Percentiles rank a stretch among this genome's conserved stretches.
Evolutionary conservation across 495 filamentous ascomycete genomes (phyloP).

Genomic region (Tuber melanosporum): DNA sequence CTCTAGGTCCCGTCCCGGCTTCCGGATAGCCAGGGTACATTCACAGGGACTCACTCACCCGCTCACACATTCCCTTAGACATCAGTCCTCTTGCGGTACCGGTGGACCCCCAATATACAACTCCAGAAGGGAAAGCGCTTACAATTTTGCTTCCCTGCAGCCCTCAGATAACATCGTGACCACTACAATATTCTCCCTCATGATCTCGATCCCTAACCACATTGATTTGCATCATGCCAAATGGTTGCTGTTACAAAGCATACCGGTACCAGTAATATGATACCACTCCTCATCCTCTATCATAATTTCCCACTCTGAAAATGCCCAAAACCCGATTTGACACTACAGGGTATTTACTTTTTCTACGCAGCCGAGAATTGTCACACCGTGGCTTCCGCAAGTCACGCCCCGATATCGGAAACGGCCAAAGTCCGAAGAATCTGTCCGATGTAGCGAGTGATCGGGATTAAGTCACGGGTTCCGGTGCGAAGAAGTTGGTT

Average conservation of each 20-base stretch:
- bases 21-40: background rate
- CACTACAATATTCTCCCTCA: background rate
- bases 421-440: background rate
- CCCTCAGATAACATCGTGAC: background rate
- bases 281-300: background rate
- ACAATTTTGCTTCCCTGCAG: background rate
- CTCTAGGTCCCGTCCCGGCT: background rate
- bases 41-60: background rate
- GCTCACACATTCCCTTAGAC: background rate
- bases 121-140: background rate
- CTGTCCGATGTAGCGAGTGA: background rate
- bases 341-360: background rate
- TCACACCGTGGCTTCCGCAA: background rate
- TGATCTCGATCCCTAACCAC: background rate
- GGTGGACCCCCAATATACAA: background rate
- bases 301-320: background rate
- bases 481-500: too few species aligned
- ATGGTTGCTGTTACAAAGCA: background rate
- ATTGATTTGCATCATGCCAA: background rate
- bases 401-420: background rate
- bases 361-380: background rate
- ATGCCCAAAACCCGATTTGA: background rate
- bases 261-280: background rate
- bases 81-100: background rate
- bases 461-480: background rate